phyloP scores from a whole-genome alignment of 768 basidiomycete species.

The Pleurotus cornucopiae region DNA sequence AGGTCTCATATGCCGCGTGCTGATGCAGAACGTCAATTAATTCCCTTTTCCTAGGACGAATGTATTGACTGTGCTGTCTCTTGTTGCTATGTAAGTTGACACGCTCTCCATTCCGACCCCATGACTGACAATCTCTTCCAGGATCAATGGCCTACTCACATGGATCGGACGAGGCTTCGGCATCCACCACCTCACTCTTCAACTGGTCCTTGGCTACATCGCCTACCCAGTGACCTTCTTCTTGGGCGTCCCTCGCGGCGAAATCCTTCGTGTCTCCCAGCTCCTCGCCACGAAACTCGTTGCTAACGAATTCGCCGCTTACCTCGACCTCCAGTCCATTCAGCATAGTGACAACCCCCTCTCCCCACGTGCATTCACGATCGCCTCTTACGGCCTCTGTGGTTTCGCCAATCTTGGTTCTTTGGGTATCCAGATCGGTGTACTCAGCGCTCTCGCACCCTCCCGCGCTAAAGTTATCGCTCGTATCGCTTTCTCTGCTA shows the following conservation, averaged over 20 bases:
- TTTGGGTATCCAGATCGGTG: conserved; percentile 83
- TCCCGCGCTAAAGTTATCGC: conserved; percentile 69
- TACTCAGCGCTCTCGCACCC: conserved; percentile 66
- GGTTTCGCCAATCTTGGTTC: conserved; percentile 89
- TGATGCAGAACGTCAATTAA: not conserved
- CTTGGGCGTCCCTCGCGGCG: conserved; percentile 67
- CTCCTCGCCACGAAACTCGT: conserved; percentile 85
- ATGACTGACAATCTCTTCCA: conserved; percentile 12
- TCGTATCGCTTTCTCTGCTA: conserved; percentile 60
- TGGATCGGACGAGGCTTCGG: conserved; percentile 89
- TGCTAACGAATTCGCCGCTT: conserved; percentile 85
- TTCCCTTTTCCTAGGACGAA: conserved; percentile 49
- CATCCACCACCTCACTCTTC: conserved; percentile 75
- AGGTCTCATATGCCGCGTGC: conserved; percentile 19
- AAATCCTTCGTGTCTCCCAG: conserved; percentile 77
- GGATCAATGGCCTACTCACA: conserved; percentile 80
- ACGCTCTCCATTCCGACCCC: not conserved
- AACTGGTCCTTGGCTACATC: conserved; percentile 81
- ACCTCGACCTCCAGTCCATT: conserved; percentile 51
- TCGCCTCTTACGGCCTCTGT: conserved; percentile 83
- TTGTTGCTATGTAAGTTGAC: conserved; percentile 54
- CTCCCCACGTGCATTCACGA: conserved; percentile 71
- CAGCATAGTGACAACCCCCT: conserved; percentile 46
- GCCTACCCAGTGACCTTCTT: conserved; percentile 88
- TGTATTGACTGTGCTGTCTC: conserved; percentile 79